phyloP scores from a whole-genome alignment of 2,329 filamentous ascomycete species.

The Fusarium circinatum region DNA sequence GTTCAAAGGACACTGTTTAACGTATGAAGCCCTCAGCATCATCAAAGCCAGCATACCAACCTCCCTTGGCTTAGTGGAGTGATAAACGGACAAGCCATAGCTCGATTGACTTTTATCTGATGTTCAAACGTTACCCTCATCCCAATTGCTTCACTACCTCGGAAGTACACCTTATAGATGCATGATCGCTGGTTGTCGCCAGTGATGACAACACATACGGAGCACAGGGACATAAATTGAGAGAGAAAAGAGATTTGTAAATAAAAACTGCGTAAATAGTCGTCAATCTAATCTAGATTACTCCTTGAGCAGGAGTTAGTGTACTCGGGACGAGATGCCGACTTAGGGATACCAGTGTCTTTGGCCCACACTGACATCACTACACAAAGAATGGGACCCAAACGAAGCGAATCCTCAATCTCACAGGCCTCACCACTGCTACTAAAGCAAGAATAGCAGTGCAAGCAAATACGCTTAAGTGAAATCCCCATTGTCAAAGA shows the following conservation, averaged over 20 bases:
- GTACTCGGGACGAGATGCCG: background rate
- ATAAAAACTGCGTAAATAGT: background rate
- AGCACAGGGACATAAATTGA: no score
- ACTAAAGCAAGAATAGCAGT: background rate
- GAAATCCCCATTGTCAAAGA: background rate
- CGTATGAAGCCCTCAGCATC: background rate
- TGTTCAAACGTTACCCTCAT: background rate
- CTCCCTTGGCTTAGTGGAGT: background rate
- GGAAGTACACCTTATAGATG: background rate
- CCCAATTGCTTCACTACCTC: no score
- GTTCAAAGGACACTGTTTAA: background rate
- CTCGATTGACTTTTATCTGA: no score
- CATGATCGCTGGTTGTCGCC: no score
- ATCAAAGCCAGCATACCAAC: background rate
- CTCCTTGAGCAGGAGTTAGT: background rate
- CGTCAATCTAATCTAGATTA: no score
- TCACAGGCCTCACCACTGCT: background rate
- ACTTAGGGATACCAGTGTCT: background rate
- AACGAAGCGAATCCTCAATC: background rate
- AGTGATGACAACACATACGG: background rate
- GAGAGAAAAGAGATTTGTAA: rapidly evolving
- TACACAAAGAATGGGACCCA: background rate
- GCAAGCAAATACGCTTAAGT: background rate
- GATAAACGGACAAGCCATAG: rapidly evolving
- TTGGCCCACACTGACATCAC: background rate